Conservation (phyloP, 2,329 filamentous ascomycete species). For the Cladosporium sp. region DNA sequence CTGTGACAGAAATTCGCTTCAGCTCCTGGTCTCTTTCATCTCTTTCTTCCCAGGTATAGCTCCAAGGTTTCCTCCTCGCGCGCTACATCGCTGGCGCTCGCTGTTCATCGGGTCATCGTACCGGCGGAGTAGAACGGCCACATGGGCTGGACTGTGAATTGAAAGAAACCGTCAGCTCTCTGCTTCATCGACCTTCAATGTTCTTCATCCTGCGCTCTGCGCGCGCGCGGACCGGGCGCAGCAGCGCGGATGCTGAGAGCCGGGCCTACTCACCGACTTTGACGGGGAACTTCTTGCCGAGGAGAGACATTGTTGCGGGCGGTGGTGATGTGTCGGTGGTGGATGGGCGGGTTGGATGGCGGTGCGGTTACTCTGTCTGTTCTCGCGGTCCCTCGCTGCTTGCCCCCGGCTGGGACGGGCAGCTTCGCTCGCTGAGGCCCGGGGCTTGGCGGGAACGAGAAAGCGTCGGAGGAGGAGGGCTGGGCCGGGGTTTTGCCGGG, state of each 20-base stretch:
- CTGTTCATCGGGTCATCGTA: conserved; percentile 41
- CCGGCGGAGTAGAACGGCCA: conserved; percentile 90
- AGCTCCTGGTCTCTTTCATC: conserved; percentile 9
- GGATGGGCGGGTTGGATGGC: conserved; percentile 8
- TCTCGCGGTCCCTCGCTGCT: not conserved
- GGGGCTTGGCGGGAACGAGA: not conserved
- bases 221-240: not conserved
- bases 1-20: conserved; percentile 40
- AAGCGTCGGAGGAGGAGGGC: not conserved
- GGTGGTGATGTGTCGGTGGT: conserved; percentile 8
- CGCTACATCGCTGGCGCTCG: not conserved
- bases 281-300: conserved; percentile 48
- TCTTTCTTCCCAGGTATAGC: conserved; percentile 5
- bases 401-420: not conserved
- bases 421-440: conserved; percentile 1
- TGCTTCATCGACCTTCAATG: not conserved
- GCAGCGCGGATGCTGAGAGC: not conserved
- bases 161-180: conserved; percentile 16
- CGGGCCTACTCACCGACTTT: conserved; percentile 42
- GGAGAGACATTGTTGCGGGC: conserved; percentile 31
- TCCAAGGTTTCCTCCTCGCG: not conserved
- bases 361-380: not conserved
- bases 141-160: conserved; percentile 71
- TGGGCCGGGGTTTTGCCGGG: not conserved
- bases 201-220: conserved; percentile 4